Conservation (phyloP, 306 rosid genomes). For the Casuarina equisetifolia region DNA sequence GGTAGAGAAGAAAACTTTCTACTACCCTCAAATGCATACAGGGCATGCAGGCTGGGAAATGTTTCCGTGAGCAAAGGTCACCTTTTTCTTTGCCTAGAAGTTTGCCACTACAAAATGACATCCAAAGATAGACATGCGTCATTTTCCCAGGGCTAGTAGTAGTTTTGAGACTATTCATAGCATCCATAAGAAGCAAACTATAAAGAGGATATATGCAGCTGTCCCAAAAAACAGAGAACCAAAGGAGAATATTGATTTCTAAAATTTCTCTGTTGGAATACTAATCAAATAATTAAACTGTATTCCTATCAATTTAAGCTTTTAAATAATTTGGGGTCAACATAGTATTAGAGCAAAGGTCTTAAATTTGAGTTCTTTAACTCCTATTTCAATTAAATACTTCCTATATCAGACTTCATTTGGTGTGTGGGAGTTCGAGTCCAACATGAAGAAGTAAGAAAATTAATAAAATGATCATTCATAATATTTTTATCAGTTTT, state of each 20-base stretch:
- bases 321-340: too few relatives aligned
- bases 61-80: neutral
- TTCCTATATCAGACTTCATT: too few relatives aligned
- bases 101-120: conserved; percentile 22
- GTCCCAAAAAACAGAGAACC: conserved; percentile 8
- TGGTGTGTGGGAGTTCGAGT: too few relatives aligned
- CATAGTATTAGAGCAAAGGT: too few relatives aligned
- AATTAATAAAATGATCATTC: too few relatives aligned
- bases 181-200: conserved; percentile 12
- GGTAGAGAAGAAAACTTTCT: neutral
- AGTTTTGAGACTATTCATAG: conserved; percentile 1
- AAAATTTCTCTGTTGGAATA: neutral
- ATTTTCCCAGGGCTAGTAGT: conserved; percentile 15
- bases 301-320: too few relatives aligned
- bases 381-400: too few relatives aligned
- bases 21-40: neutral
- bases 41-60: neutral
- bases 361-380: too few relatives aligned
- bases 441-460: too few relatives aligned
- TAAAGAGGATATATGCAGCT: neutral
- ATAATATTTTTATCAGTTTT: too few relatives aligned
- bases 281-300: too few relatives aligned
- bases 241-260: neutral
- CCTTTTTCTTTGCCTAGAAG: neutral
- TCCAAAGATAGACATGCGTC: neutral